Percentiles rank a stretch among this genome's conserved stretches.
phyloP scores from a whole-genome alignment of 306 rosid genomes.

The Crataegus laevigata region DNA sequence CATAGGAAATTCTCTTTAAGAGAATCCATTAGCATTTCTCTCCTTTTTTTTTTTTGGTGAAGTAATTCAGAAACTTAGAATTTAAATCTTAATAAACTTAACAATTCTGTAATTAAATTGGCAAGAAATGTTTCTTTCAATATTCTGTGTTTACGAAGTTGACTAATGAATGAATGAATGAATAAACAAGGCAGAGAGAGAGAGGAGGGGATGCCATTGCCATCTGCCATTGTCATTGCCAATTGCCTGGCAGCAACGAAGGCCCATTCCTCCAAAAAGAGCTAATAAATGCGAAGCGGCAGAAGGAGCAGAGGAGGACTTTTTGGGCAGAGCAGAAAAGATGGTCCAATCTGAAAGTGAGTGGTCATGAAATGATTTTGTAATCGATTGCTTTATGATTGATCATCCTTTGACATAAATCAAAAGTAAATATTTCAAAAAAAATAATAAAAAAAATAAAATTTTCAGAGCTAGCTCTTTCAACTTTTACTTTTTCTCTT shows the following conservation, averaged over 20 bases:
- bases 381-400: conserved; percentile 98
- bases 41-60: too few species aligned
- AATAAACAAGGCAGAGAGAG: conserved; percentile 9
- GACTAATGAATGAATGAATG: conserved; percentile 25
- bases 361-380: conserved; percentile 79
- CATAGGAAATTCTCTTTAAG: too few species aligned
- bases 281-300: conserved; percentile 49
- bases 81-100: too few species aligned
- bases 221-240: too few species aligned
- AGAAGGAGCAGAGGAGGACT: conserved; percentile 42
- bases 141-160: conserved; percentile 41
- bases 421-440: background rate
- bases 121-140: conserved; percentile 14
- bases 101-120: too few species aligned
- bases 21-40: too few species aligned
- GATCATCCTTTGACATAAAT: conserved; percentile 31
- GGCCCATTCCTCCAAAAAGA: conserved; percentile 43
- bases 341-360: conserved; percentile 42
- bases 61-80: too few species aligned
- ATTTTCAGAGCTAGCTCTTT: background rate
- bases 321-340: conserved; percentile 56
- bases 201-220: background rate
- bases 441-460: background rate
- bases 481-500: conserved; percentile 25
- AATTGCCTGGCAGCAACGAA: background rate